phyloP scores from a whole-genome alignment of 2,329 filamentous ascomycete genomes.

The Beauveria caledonica region DNA sequence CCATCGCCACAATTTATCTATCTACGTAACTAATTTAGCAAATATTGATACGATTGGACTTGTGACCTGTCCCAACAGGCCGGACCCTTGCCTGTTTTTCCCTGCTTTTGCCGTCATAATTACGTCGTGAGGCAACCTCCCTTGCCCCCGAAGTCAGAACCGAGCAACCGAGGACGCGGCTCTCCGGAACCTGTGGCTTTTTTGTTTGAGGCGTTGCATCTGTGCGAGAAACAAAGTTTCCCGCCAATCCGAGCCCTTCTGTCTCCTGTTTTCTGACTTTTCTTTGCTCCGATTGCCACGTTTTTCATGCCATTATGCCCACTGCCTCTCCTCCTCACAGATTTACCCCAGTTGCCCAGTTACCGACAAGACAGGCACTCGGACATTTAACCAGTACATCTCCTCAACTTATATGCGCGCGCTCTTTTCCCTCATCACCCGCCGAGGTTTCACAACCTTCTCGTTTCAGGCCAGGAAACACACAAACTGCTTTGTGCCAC shows the following conservation, averaged over 20 bases:
- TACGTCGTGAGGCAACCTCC: background rate
- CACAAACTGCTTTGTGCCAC: background rate
- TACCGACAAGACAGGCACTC: background rate
- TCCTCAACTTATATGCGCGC: background rate
- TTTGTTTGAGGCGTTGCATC: constrained; percentile 1
- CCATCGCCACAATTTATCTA: background rate
- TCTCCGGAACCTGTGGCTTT: background rate
- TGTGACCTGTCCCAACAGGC: background rate
- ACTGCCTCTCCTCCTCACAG: no score
- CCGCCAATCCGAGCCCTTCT: no score
- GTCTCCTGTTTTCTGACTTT: background rate
- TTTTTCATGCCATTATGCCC: no score
- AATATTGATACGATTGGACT: background rate
- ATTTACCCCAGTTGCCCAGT: no score
- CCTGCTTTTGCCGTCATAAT: background rate
- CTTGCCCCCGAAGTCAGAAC: background rate
- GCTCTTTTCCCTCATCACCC: background rate
- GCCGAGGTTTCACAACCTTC: background rate
- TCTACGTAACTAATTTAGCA: background rate
- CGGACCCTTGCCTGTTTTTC: background rate
- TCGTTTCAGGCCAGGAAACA: constrained; percentile 6
- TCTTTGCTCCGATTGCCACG: background rate
- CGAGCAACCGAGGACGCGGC: background rate
- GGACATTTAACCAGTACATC: background rate
- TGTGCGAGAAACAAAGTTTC: background rate